Percentiles rank a stretch among this genome's conserved stretches.
Evolutionary conservation across 2,329 filamentous ascomycete species (phyloP).

Genomic region (Fusarium sp.): DNA sequence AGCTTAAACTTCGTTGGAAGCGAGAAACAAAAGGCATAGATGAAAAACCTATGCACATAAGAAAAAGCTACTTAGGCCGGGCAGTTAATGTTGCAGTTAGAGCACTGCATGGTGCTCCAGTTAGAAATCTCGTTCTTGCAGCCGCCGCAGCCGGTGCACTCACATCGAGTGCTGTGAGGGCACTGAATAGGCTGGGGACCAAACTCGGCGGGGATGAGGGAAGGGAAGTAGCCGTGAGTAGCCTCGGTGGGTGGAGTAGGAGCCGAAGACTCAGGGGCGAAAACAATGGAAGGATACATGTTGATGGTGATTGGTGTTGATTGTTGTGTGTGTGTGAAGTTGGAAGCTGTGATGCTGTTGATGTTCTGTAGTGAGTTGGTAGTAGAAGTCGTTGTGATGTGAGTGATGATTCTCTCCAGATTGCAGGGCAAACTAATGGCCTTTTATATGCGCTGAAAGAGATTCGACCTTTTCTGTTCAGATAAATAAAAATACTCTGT

Average conservation of each 20-base stretch:
- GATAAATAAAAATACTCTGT: fast-evolving
- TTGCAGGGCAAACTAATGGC: too few relatives aligned
- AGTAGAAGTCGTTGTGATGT: background rate
- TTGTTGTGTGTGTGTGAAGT: background rate
- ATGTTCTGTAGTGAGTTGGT: background rate
- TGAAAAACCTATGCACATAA: background rate
- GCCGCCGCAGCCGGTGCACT: background rate
- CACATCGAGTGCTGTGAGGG: background rate
- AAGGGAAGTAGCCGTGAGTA: background rate
- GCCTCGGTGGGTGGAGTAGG: background rate
- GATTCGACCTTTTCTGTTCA: background rate
- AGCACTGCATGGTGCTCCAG: background rate
- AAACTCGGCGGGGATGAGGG: background rate
- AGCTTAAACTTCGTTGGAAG: background rate
- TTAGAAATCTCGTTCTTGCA: background rate
- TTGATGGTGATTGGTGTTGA: fast-evolving
- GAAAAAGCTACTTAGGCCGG: background rate
- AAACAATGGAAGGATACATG: background rate
- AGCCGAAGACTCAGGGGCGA: background rate
- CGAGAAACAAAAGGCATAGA: background rate
- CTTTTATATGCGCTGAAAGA: background rate
- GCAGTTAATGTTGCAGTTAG: background rate
- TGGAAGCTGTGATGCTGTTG: background rate
- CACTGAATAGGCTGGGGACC: background rate
- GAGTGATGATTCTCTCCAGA: background rate